Percentiles rank a stretch among this genome's conserved stretches.
phyloP scores from a whole-genome alignment of 176 grass and related monocot species.

The Eremochloa ophiuroides region DNA sequence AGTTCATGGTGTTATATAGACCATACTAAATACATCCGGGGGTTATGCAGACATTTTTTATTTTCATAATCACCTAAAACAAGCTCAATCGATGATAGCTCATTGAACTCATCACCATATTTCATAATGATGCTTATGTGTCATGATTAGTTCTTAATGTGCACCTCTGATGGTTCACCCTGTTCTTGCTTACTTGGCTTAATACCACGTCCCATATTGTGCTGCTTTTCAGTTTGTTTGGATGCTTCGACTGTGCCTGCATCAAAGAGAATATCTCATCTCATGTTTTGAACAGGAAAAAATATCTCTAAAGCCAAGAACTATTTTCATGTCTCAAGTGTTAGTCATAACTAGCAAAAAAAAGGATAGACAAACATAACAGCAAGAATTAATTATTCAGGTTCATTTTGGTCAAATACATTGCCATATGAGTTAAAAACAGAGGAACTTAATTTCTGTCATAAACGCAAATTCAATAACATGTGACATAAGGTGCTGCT shows the following conservation, averaged over 20 bases:
- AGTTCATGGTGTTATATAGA: no score
- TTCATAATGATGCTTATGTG: no score
- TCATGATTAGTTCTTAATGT: neutral
- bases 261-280: neutral
- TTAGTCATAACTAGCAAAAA: neutral
- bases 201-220: no score
- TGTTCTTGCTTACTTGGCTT: neutral
- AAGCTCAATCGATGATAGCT: no score
- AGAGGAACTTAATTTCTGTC: neutral
- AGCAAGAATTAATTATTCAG: conserved; percentile 9
- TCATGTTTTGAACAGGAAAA: neutral
- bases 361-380: conserved; percentile 2
- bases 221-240: conserved; percentile 15
- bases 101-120: no score
- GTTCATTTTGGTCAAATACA: conserved; percentile 25
- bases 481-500: neutral
- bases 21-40: no score
- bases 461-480: conserved; percentile 14
- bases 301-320: neutral
- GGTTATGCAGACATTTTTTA: no score
- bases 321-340: neutral
- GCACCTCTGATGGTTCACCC: conserved; percentile 1
- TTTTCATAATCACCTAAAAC: no score
- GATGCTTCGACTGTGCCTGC: neutral
- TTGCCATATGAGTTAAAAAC: neutral